A percentile compares a stretch with the other conserved stretches of the same genome.
Conservation (phyloP, 257 asterid genomes). For the Solanum rostratum region DNA sequence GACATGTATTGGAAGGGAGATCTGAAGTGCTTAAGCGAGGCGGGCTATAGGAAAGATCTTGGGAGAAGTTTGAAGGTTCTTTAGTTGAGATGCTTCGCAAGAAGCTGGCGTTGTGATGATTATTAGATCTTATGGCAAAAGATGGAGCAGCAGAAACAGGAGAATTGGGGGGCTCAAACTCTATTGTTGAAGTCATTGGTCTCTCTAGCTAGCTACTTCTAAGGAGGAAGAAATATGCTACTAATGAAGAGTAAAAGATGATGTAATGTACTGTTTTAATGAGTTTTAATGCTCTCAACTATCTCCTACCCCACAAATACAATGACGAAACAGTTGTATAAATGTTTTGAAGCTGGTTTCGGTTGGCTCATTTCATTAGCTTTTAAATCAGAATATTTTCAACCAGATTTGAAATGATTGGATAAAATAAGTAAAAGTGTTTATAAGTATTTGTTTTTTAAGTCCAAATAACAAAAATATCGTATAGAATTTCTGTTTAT, state of each 20-base stretch:
- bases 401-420: too few species aligned
- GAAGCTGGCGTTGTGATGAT: conserved; percentile 12
- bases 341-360: too few species aligned
- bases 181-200: conserved; percentile 8
- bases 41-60: conserved; percentile 17
- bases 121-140: conserved; percentile 31
- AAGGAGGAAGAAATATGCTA: neutral
- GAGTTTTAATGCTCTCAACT: neutral
- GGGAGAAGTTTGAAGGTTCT: conserved; percentile 25
- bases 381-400: too few species aligned
- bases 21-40: conserved; percentile 29
- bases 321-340: neutral
- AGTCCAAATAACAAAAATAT: too few species aligned
- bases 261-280: neutral
- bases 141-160: conserved; percentile 15
- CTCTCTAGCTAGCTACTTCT: neutral
- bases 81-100: conserved; percentile 57
- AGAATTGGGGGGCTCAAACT: conserved; percentile 22
- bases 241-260: neutral
- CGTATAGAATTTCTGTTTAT: too few species aligned
- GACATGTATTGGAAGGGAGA: conserved; percentile 18
- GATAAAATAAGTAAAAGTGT: too few species aligned
- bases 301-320: neutral
- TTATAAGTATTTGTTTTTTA: too few species aligned
- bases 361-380: too few species aligned